phyloP scores from a whole-genome alignment of 495 filamentous ascomycete genomes.

The Rusavskia elegans region DNA sequence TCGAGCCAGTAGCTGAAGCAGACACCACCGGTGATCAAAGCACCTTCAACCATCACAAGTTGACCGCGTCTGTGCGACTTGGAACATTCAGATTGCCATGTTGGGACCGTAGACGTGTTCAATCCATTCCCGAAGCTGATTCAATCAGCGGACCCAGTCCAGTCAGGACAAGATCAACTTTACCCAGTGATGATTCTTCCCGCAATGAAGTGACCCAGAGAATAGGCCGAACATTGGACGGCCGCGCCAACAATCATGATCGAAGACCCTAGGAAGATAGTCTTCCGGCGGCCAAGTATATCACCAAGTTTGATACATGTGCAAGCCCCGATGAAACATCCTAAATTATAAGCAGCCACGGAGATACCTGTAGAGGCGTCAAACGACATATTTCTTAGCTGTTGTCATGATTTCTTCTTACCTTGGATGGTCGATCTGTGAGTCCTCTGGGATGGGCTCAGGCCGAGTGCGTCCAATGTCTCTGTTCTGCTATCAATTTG shows the following conservation, averaged over 20 bases:
- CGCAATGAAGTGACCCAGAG: conserved; percentile 45
- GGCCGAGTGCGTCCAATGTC: conserved; percentile 8
- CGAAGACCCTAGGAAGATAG: conserved; percentile 52
- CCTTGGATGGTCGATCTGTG: conserved; percentile 41
- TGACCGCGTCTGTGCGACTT: conserved; percentile 59
- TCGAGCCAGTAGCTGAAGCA: conserved; percentile 64
- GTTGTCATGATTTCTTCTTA: conserved; percentile 2
- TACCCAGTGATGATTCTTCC: conserved; percentile 53
- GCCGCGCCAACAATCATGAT: conserved; percentile 56
- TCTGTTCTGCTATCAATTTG: conserved; percentile 31
- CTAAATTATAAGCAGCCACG: conserved; percentile 54
- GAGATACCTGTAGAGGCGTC: conserved; percentile 28
- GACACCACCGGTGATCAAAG: conserved; percentile 57
- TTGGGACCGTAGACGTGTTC: conserved; percentile 53
- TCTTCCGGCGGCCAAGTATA: conserved; percentile 49
- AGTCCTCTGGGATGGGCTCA: conserved; percentile 17
- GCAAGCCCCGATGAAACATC: conserved; percentile 58
- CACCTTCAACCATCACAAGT: conserved; percentile 65
- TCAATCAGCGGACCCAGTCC: conserved; percentile 4
- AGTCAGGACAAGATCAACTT: conserved; percentile 33
- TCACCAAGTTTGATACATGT: conserved; percentile 57
- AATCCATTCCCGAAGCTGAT: conserved; percentile 32
- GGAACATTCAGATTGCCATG: conserved; percentile 67
- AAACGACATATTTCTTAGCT: not conserved
- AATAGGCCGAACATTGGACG: conserved; percentile 44